Conservation (phyloP, 73 alveolate genomes). For the Tetrahymena malaccensis region DNA sequence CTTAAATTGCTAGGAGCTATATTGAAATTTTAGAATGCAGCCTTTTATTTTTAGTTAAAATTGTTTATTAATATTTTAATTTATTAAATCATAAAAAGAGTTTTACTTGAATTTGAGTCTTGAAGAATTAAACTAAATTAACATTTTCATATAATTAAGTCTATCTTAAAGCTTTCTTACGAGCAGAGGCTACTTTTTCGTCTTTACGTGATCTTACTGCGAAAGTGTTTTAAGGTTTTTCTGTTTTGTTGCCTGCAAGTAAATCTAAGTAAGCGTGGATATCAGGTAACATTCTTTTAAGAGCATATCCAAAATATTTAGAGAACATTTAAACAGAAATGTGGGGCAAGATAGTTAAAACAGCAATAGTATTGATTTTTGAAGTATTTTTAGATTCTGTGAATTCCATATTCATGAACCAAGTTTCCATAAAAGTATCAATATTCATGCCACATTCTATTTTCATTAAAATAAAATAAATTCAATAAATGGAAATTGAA, state of each 20-base stretch:
- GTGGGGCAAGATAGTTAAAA: not conserved
- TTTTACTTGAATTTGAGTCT: not conserved
- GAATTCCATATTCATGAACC: not conserved
- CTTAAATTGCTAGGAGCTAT: not conserved
- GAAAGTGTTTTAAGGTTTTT: not conserved
- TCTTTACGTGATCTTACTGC: not conserved
- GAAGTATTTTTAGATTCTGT: not conserved
- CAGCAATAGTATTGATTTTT: not conserved
- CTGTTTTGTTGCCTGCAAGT: not conserved
- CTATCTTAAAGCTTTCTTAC: not conserved
- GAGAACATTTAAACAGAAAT: not conserved
- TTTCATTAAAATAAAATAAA: not conserved
- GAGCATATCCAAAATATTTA: not conserved
- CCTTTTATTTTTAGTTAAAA: not conserved
- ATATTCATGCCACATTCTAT: not conserved
- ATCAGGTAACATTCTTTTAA: not conserved
- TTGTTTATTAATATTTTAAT: not conserved
- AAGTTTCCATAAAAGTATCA: not conserved
- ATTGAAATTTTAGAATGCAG: not conserved
- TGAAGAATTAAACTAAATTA: not conserved
- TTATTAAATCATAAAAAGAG: too few relatives aligned
- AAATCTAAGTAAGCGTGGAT: not conserved
- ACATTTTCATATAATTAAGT: not conserved
- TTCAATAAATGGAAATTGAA: not conserved
- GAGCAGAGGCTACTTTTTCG: not conserved